Base-by-base conservation (phyloP, 2,329 filamentous ascomycete species). In the Dryadomyces sulphureus region DNA sequence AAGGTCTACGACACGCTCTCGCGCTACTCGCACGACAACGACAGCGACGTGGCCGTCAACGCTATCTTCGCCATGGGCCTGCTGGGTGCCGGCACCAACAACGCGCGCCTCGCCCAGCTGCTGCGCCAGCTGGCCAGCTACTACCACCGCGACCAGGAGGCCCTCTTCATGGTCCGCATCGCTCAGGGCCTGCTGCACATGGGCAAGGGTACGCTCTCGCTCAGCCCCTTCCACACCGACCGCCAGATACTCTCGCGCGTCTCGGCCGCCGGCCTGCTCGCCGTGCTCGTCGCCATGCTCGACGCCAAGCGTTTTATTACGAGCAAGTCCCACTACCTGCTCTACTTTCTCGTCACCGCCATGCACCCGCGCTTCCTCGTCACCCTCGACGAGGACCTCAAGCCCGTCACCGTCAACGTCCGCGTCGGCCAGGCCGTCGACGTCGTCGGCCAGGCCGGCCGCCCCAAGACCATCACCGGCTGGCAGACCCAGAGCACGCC, bases 401-500 rank as follows among this genome's bases (percentile, higher is more conserved):
- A 94, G 66, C 92, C 92, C 5, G 69, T 98, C 51, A 90, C 86
- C 45, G 89, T 96, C 59, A 96, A 95, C 57, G 92, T 98, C 16
- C 84, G 92, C 27, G 90, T 98, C 39, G 92, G 92, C 63, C 93
- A 98, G 67, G 92, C 93, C 16, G 93, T 98, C 19, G 92, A 98
- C 61, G 89, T 98, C 38, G 92, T 98, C 36, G 93, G 92, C 44
- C 92, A 96, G 64, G 92, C 93, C 12, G 92, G 92, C 61, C 78
- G 90, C 52, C 92, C 92, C 54, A 96, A 98, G 81, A 98, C 92
- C 2, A 98, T 98, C 57, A 98, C 92, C 9, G 92, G 92, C 45
- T 98, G 92, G 92, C 92, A 98, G 67, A 98, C 92, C 54, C 92
- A 98, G 71, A 95, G 86, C 68, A 98, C 92, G n/a, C 92, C 92